A percentile compares a stretch with the other conserved stretches of the same genome.
Conservation (phyloP, 331 rosid genomes). For the Quercus phellos region DNA sequence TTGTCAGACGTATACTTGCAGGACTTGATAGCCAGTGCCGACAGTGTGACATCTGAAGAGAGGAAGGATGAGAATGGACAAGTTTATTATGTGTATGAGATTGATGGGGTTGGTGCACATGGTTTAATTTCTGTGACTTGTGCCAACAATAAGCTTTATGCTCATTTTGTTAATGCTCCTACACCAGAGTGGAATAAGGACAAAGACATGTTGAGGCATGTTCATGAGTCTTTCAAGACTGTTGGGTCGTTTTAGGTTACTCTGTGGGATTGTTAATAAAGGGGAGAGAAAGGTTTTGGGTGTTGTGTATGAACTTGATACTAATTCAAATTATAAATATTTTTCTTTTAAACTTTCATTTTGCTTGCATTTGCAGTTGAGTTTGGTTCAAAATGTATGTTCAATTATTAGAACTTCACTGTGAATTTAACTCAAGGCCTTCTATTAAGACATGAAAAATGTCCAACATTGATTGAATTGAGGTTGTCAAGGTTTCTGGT, state of each 20-base stretch:
- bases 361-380: neutral
- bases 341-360: neutral
- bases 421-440: neutral
- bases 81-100: conserved; percentile 71
- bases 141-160: conserved; percentile 81
- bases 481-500: neutral
- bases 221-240: conserved; percentile 88
- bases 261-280: neutral
- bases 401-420: no score
- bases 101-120: conserved; percentile 61
- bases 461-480: neutral
- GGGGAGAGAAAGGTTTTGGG: neutral
- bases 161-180: conserved; percentile 91
- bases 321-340: neutral
- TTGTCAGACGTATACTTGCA: conserved; percentile 75
- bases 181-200: conserved; percentile 81
- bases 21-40: conserved; percentile 64
- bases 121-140: conserved; percentile 90
- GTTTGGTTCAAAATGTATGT: neutral
- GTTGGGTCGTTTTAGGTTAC: conserved; percentile 31
- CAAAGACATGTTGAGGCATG: conserved; percentile 65
- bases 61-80: conserved; percentile 68
- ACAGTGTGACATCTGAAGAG: conserved; percentile 55
- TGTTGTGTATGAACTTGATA: neutral
- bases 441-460: neutral